Evolutionary conservation across 257 asterid species (phyloP).

Genomic region (Ligustrum vulgare): DNA sequence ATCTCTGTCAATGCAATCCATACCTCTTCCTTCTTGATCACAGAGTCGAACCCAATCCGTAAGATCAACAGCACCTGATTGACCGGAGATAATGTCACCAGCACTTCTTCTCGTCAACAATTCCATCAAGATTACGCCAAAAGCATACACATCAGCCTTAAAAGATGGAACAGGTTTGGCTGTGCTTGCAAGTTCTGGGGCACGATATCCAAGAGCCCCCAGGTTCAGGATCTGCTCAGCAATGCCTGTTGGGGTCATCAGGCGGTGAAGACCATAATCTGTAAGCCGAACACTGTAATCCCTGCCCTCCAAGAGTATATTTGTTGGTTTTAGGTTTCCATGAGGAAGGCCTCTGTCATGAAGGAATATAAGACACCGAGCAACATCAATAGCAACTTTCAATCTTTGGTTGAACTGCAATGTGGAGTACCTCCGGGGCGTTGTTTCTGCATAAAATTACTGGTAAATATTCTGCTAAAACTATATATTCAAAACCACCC

Average conservation of each 20-base stretch:
- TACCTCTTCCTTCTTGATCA: conserved; percentile 80
- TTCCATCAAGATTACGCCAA: conserved; percentile 96
- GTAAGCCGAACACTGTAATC: conserved; percentile 59
- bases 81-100: conserved; percentile 93
- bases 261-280: conserved; percentile 92
- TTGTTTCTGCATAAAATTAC: conserved; percentile 61
- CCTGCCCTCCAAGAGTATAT: conserved; percentile 65
- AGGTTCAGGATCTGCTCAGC: conserved; percentile 87
- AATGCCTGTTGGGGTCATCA: conserved; percentile 86
- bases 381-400: conserved; percentile 76
- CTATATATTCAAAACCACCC: background rate
- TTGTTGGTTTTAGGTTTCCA: conserved; percentile 93
- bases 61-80: conserved; percentile 91
- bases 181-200: conserved; percentile 80
- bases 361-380: conserved; percentile 67
- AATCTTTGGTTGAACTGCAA: conserved; percentile 79
- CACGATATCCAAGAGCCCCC: conserved; percentile 95
- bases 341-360: conserved; percentile 78
- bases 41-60: conserved; percentile 93
- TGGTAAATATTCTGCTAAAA: background rate
- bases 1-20: conserved; percentile 92
- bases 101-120: conserved; percentile 92
- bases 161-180: conserved; percentile 74
- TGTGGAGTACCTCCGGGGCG: conserved; percentile 83
- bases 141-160: conserved; percentile 89